Evolutionary conservation across 192 early-diverging fungal species (phyloP).

Genomic region (Coemansia sp.): DNA sequence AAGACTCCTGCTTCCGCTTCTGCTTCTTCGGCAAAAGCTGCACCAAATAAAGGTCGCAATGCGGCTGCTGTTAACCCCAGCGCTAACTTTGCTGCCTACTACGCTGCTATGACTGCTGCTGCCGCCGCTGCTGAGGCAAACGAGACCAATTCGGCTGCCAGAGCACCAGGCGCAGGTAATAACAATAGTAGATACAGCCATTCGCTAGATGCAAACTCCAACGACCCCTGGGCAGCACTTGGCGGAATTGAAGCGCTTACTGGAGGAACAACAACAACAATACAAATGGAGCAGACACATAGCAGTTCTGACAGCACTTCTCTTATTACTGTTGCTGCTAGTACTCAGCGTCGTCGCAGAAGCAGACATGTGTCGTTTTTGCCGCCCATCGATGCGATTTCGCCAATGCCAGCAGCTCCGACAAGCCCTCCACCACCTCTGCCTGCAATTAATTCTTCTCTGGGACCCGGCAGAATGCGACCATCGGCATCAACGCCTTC

Average conservation of each 20-base stretch:
- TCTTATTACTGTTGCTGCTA: neutral
- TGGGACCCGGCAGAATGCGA: neutral
- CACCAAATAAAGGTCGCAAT: neutral
- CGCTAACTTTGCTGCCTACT: too few relatives aligned
- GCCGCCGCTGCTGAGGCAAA: neutral
- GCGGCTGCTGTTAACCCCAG: neutral
- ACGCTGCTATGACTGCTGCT: neutral
- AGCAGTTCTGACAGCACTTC: too few relatives aligned
- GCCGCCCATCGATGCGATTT: neutral
- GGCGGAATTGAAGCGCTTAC: conserved; percentile 2
- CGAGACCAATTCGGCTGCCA: neutral
- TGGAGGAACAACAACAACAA: neutral
- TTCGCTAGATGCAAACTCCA: neutral
- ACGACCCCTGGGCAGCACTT: conserved; percentile 4
- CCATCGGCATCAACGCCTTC: neutral
- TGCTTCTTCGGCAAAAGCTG: neutral
- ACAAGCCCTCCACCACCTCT: neutral
- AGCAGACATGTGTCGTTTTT: conserved; percentile 2
- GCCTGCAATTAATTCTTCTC: neutral
- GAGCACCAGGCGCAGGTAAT: neutral
- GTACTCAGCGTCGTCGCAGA: neutral
- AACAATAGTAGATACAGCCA: neutral
- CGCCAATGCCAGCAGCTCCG: neutral
- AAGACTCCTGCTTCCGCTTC: neutral
- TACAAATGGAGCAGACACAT: neutral